These are phyloP conservation scores for Esteya vermicola DNA, from an alignment of 2,329 filamentous ascomycete genomes.

Conservation along the genomic window DNA sequence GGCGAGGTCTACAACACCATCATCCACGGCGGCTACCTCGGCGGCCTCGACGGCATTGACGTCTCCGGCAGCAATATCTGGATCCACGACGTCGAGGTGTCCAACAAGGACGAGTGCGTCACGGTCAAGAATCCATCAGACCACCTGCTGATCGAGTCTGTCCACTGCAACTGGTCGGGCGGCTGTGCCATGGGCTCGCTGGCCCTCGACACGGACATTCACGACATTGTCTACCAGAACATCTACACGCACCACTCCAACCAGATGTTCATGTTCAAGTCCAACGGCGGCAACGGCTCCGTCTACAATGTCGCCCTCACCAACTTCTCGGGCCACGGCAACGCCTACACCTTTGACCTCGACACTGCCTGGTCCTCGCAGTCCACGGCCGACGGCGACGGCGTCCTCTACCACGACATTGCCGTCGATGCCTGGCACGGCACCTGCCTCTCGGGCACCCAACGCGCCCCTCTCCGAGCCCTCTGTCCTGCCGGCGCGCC, in stretches of 20 bases:
- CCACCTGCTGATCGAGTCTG: conserved; percentile 42
- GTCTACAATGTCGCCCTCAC: conserved; percentile 35
- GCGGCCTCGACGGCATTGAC: conserved; percentile 42
- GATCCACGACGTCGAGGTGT: conserved; percentile 45
- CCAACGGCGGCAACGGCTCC: conserved; percentile 39
- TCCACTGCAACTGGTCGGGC: conserved; percentile 49
- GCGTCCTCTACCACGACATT: conserved; percentile 37
- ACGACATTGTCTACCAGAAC: conserved; percentile 36
- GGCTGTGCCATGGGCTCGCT: conserved; percentile 43
- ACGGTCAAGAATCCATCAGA: conserved; percentile 25
- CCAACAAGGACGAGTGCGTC: conserved; percentile 43
- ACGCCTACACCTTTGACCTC: conserved; percentile 42
- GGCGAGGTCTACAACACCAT: conserved; percentile 40
- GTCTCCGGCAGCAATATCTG: conserved; percentile 39
- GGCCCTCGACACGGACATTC: conserved; percentile 21
- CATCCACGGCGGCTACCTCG: conserved; percentile 33
- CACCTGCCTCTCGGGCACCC: conserved; percentile 30
- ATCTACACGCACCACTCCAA: conserved; percentile 45
- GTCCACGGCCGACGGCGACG: conserved; percentile 22
- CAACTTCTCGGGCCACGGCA: conserved; percentile 46
- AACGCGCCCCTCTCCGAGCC: conserved; percentile 38
- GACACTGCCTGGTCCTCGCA: conserved; percentile 33
- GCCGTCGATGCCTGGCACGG: conserved; percentile 42
- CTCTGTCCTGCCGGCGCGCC: conserved; percentile 10
- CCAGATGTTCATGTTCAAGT: conserved; percentile 51